A percentile compares a stretch with the other conserved stretches of the same genome.
phyloP scores from a whole-genome alignment of 2,329 filamentous ascomycete genomes.

The Ophiostoma quercus region DNA sequence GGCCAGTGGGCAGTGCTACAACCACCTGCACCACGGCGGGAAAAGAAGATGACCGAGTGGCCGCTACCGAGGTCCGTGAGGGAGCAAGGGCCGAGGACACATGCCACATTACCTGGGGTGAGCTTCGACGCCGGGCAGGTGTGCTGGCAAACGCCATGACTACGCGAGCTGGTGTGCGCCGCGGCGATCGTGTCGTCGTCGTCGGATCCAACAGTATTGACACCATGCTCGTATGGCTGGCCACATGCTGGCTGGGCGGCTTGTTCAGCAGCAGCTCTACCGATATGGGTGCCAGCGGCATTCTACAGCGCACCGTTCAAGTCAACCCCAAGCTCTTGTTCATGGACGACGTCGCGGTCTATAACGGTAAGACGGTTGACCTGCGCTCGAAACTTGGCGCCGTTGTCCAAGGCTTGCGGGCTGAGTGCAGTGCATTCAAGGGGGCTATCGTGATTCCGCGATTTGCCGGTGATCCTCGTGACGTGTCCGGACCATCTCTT shows the following conservation, averaged over 20 bases:
- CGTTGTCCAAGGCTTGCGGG: constrained; percentile 58
- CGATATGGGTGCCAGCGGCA: constrained; percentile 75
- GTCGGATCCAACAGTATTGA: constrained; percentile 72
- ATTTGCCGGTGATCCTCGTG: constrained; percentile 52
- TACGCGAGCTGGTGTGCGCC: constrained; percentile 53
- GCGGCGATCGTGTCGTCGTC: constrained; percentile 69
- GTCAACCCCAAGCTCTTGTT: constrained; percentile 76
- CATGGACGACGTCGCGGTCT: constrained; percentile 72
- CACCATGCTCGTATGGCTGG: constrained; percentile 66
- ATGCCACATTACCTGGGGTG: constrained; percentile 59
- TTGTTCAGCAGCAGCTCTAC: constrained; percentile 73
- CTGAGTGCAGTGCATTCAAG: constrained; percentile 53
- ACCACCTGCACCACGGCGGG: constrained; percentile 42
- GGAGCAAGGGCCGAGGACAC: constrained; percentile 47
- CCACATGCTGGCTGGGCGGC: constrained; percentile 63
- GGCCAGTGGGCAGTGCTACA: constrained; percentile 31
- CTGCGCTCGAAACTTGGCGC: constrained; percentile 66
- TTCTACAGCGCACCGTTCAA: constrained; percentile 69
- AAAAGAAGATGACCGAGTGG: constrained; percentile 68
- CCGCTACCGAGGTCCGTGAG: constrained; percentile 67
- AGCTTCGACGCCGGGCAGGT: constrained; percentile 57
- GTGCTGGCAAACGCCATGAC: constrained; percentile 61
- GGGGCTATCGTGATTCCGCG: constrained; percentile 62
- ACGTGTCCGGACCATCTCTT: constrained; percentile 47
- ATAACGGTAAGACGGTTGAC: constrained; percentile 64